Evolutionary conservation across 352 stramenopile genomes (phyloP).

Genomic region (Pythium volutum): DNA sequence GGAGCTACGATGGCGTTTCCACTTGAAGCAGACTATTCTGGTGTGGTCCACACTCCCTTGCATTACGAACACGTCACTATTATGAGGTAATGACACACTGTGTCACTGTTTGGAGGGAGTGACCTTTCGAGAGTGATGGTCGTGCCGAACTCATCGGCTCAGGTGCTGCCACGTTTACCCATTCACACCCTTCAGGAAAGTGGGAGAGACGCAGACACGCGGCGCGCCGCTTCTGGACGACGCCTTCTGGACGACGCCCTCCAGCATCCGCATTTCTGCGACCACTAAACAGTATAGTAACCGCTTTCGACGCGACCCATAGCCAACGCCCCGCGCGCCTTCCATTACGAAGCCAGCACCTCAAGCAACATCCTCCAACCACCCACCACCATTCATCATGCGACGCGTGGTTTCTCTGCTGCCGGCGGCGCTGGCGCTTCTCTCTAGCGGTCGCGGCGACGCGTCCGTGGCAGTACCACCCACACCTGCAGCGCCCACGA

Average conservation of each 20-base stretch:
- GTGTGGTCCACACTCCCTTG: conserved; percentile 20
- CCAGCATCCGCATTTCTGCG: neutral
- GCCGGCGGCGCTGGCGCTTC: conserved; percentile 11
- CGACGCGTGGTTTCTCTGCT: neutral
- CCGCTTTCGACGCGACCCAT: neutral
- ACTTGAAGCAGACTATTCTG: conserved; percentile 14
- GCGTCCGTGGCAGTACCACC: neutral
- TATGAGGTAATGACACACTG: conserved; percentile 1
- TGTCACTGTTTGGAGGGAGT: conserved; percentile 6
- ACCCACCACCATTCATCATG: neutral
- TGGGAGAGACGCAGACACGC: conserved; percentile 11
- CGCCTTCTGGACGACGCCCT: neutral
- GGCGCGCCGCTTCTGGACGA: conserved; percentile 7
- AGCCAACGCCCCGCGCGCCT: neutral
- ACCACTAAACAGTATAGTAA: neutral
- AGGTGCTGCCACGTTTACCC: conserved; percentile 19
- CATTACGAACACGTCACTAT: conserved; percentile 14
- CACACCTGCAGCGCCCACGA: neutral
- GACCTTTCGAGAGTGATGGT: conserved; percentile 21
- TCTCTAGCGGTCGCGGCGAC: neutral
- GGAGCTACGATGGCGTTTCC: conserved; percentile 2
- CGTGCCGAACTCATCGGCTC: conserved; percentile 1
- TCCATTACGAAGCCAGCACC: neutral
- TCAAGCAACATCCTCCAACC: too few relatives aligned
- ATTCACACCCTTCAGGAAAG: neutral